Conservation (phyloP, 1,284 basidiomycete species). For the Somion occarium region DNA sequence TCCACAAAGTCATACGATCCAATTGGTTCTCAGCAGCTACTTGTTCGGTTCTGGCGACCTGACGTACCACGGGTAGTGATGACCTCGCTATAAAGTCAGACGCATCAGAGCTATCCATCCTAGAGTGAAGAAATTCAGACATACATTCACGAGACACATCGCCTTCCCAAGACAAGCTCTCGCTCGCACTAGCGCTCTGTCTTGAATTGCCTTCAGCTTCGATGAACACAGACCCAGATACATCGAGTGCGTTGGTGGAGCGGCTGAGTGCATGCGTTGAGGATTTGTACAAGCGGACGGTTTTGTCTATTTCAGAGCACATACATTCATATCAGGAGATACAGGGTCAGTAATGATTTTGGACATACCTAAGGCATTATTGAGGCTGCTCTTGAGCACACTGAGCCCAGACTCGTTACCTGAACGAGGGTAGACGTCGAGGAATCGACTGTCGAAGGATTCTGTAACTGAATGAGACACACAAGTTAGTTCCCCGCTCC, state of each 20-base stretch:
- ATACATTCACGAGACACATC: slow-evolving; percentile 41
- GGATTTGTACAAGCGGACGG: slow-evolving; percentile 48
- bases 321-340: neutral
- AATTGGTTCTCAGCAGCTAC: slow-evolving; percentile 46
- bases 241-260: slow-evolving; percentile 16
- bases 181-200: slow-evolving; percentile 19
- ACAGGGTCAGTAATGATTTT: neutral
- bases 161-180: slow-evolving; percentile 45
- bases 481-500: neutral
- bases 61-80: slow-evolving; percentile 45
- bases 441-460: slow-evolving; percentile 18
- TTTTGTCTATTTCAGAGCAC: slow-evolving; percentile 46
- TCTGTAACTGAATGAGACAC: slow-evolving; percentile 16
- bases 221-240: slow-evolving; percentile 4
- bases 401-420: slow-evolving; percentile 29
- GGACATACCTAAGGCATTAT: slow-evolving; percentile 61
- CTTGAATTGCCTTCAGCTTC: neutral
- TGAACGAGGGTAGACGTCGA: slow-evolving; percentile 16
- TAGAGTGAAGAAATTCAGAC: too few species aligned
- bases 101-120: neutral
- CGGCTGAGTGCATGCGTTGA: slow-evolving; percentile 35
- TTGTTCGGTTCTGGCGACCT: slow-evolving; percentile 46
- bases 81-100: slow-evolving; percentile 32
- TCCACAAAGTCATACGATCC: slow-evolving; percentile 74
- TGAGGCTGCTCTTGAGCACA: slow-evolving; percentile 60